Conservation (phyloP, 176 grass and related monocot species). For the Cymbopogon citratus region DNA sequence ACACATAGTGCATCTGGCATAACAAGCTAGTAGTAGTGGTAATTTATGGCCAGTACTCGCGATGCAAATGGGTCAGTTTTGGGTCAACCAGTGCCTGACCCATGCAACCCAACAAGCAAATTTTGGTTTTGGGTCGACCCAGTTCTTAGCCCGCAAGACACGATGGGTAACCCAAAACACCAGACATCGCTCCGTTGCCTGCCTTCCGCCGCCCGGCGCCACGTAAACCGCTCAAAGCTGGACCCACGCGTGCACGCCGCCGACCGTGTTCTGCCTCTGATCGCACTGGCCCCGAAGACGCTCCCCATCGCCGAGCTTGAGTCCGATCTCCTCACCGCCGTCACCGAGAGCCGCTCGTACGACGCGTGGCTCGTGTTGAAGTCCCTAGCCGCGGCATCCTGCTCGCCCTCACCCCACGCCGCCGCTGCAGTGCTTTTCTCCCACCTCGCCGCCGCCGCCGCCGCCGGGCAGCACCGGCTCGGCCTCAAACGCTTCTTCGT, state of each 20-base stretch:
- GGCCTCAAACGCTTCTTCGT: slow-evolving; percentile 77
- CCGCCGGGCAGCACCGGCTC: slow-evolving; percentile 49
- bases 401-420: slow-evolving; percentile 51
- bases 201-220: no score
- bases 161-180: no score
- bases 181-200: no score
- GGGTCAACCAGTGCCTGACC: no score
- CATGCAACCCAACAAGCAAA: no score
- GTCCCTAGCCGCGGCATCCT: slow-evolving; percentile 51
- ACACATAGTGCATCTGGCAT: neutral
- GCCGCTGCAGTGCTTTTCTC: slow-evolving; percentile 62
- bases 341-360: slow-evolving; percentile 41
- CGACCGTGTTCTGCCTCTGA: no score
- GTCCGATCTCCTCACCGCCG: slow-evolving; percentile 42
- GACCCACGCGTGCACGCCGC: no score
- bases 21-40: neutral
- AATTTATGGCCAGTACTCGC: neutral
- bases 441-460: slow-evolving; percentile 52
- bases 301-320: slow-evolving; percentile 46
- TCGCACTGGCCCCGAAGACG: no score
- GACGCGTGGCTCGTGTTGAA: slow-evolving; percentile 87
- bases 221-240: no score
- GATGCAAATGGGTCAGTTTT: no score
- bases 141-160: no score
- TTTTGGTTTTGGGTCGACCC: no score